Evolutionary conservation across 2,329 filamentous ascomycete species (phyloP).

Genomic region (Fusarium sp.): DNA sequence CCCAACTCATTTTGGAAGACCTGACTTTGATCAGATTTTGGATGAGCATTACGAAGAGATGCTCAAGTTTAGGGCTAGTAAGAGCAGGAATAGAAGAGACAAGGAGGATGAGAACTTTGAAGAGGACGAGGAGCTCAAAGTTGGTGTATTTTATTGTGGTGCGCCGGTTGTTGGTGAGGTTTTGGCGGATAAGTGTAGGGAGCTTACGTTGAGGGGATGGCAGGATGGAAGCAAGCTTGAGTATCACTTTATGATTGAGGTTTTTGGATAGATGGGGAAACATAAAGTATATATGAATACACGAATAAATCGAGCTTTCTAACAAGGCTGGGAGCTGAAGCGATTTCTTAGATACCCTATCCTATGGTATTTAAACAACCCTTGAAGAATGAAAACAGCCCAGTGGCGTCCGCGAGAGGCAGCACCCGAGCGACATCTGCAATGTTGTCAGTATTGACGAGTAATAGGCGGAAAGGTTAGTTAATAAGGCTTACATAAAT

Average conservation of each 20-base stretch:
- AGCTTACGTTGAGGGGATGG: constrained; percentile 61
- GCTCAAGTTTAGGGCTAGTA: constrained; percentile 50
- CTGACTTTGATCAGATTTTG: constrained; percentile 64
- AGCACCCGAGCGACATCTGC: constrained; percentile 23
- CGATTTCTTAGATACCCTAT: neutral
- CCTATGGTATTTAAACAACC: neutral
- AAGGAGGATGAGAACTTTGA: constrained; percentile 14
- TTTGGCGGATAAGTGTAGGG: constrained; percentile 63
- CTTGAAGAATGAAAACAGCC: constrained; percentile 4
- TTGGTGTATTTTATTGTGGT: constrained; percentile 68
- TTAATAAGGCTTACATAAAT: constrained; percentile 21
- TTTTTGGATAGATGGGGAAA: constrained; percentile 56
- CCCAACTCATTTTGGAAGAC: constrained; percentile 64
- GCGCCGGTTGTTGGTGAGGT: constrained; percentile 66
- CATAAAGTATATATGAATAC: neutral
- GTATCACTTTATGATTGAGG: constrained; percentile 69
- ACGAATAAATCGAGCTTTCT: neutral
- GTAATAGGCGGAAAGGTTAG: accelerated
- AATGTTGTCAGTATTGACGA: accelerated
- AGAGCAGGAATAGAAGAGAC: neutral
- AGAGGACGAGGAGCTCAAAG: constrained; percentile 54
- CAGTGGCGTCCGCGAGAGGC: accelerated
- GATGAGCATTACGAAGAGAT: constrained; percentile 66
- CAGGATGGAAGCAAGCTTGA: constrained; percentile 63
- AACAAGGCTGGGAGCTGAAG: no score